Conservation (phyloP, 164 flowering plant genomes). For the Nymphaea thermarum region DNA sequence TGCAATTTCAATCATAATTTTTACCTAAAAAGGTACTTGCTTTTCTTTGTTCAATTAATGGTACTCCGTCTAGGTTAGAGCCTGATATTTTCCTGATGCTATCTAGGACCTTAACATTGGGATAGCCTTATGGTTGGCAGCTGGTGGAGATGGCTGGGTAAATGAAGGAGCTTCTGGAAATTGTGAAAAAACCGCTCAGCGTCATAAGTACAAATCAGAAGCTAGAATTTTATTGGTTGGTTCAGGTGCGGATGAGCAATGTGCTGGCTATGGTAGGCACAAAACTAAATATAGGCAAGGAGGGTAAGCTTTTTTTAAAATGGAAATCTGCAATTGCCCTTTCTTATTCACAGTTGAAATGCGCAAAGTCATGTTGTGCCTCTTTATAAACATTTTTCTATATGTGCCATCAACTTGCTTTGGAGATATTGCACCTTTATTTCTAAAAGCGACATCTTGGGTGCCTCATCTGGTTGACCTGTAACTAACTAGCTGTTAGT, state of each 20-base stretch:
- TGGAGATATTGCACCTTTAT: neutral
- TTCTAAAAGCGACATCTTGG: too few species aligned
- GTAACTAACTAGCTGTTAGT: too few species aligned
- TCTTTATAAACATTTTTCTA: neutral
- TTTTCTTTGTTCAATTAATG: too few species aligned
- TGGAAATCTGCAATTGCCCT: neutral
- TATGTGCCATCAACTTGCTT: neutral
- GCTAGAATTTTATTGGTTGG: constrained; percentile 85
- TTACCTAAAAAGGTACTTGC: too few species aligned
- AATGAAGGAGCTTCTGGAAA: constrained; percentile 14
- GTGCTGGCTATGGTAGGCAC: constrained; percentile 97
- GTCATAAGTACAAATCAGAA: constrained; percentile 53
- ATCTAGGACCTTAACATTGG: constrained; percentile 93
- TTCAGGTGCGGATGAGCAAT: constrained; percentile 99
- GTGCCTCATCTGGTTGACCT: too few species aligned
- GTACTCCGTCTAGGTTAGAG: neutral
- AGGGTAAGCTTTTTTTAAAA: constrained; percentile 36
- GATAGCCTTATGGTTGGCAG: constrained; percentile 89
- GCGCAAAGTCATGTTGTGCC: neutral
- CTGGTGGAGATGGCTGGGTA: constrained; percentile 85
- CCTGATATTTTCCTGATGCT: neutral
- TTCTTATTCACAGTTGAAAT: neutral
- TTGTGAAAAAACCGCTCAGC: constrained; percentile 11
- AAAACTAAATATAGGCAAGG: constrained; percentile 65
- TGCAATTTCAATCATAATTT: too few species aligned